Evolutionary conservation across 2,329 filamentous ascomycete genomes (phyloP), one percentile per base, ranked within the genome.

Genomic region (Pseudofabraea citricarpa): DNA sequence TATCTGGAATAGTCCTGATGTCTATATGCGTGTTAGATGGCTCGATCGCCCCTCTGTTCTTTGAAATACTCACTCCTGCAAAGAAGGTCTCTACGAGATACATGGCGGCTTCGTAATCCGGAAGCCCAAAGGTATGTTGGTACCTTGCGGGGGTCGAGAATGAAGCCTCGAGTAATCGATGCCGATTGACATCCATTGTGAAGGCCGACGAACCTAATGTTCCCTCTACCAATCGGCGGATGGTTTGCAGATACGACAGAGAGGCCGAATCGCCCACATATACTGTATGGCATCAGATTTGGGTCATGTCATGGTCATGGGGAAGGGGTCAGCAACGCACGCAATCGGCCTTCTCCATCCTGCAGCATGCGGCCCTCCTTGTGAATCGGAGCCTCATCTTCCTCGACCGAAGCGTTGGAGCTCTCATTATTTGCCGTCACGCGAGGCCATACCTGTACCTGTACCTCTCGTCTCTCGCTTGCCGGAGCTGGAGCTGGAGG

Each of bases 181-280:
- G 54, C 19, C 54, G 44, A 36, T 45, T 49, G 10, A 48, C 48
- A 43, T 59, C 55, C 18, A 45, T 43, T 6, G 55, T 58, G 36
- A 58, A 58, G 6, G 50, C 41, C 3, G 53, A 54, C 5, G 53
- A 44, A 3, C 56, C 54, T 6, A 53, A 43, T 22, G 50, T 55
- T 24, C 42, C 52, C 8, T 55, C 55, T 16, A 59, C 49, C 20
- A 55, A 51, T 40, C 52, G 43, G 42, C 56, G 40, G 21, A 57
- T 53, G 8, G 54, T 32, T 33, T 59, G 54, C n/a, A 59, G 37
- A 37, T 54, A 58, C 20, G 55, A 57, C 16, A 58, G 36, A 3
- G 51, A 50, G 6, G 54, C 53, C 2, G 55, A 59, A 20, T 59
- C 53, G n/a, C 55, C 55, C 23, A 58, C 44, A 43, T 58, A 59